phyloP scores from a whole-genome alignment of 2,329 filamentous ascomycete species.

The Verticillium albo-atrum region DNA sequence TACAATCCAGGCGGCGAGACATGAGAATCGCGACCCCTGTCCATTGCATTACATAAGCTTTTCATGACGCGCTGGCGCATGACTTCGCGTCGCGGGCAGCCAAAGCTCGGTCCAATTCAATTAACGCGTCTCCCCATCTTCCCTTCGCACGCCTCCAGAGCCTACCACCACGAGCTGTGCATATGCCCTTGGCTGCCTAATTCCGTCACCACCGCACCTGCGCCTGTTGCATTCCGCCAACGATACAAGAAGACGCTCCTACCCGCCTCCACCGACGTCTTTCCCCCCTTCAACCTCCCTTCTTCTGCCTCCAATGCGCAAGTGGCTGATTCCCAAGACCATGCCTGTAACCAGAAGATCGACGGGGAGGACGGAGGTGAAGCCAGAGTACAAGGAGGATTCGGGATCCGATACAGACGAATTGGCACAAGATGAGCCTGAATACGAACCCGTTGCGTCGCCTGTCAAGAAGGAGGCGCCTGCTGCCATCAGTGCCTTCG shows the following conservation, averaged over 20 bases:
- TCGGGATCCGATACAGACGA: neutral
- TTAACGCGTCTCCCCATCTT: slow-evolving; percentile 3
- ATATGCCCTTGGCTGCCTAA: neutral
- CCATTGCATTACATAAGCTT: neutral
- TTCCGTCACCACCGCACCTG: neutral
- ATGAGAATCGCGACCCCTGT: neutral
- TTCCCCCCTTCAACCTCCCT: neutral
- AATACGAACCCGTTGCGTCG: neutral
- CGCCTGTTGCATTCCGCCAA: neutral
- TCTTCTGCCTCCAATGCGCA: neutral
- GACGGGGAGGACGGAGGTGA: neutral
- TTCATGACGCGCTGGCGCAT: slow-evolving; percentile 2
- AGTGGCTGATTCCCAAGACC: neutral
- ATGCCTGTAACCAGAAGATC: neutral
- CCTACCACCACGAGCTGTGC: too few relatives aligned
- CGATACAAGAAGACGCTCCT: neutral
- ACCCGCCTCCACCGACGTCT: neutral
- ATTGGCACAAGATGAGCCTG: neutral
- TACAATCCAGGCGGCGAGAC: neutral
- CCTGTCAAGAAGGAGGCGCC: slow-evolving; percentile 6
- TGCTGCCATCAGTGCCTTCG: slow-evolving; percentile 71
- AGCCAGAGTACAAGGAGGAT: neutral
- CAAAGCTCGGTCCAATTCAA: neutral
- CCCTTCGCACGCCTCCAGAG: too few relatives aligned
- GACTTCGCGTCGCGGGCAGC: slow-evolving; percentile 4